Evolutionary conservation across 768 basidiomycete species (phyloP), one percentile per base, ranked within the genome.

Genomic region (Lactifluus subvellereus): DNA sequence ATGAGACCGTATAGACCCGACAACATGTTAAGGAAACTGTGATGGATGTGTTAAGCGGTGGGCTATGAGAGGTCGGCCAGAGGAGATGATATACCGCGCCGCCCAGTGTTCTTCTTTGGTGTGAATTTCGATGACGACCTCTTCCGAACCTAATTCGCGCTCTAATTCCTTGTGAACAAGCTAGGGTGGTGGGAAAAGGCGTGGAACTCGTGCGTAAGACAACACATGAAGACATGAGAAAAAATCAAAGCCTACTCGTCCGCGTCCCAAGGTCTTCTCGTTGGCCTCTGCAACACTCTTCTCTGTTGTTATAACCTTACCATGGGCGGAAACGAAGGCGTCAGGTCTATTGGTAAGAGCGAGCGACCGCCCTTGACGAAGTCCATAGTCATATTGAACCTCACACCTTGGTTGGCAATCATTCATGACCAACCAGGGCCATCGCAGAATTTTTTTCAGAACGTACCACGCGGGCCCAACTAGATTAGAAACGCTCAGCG

Each of bases 81-180:
- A 13, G 40, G 30, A 20, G 45, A 61, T 11, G 49, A 69, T 79
- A 56, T 67, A 88, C 91, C 87, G 80, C 60, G 91, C 71, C 14
- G 82, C 93, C 88, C 93, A 95, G 30, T 78, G 78, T 62, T 94
- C 90, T 73, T 93, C 93, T 2, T 77, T 69, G 0, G 80, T 83
- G 0, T 71, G 72, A 13, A 82, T 71, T 1, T 74, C 72, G 2
- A 95, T 83, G 18, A 73, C 27, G 32, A 88, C 61, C 65, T 84
- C 80, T 57, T 84, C 80, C 0, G 84, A 79, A 54, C 77, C 79
- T 16, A 94, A 74, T 72, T 94, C 88, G 18, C 80, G 78, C 71
- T 96, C 91, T 22, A 96, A 77, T 54, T 80, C 77, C 66, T 86
- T 86, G 73, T 96, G 94, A 4, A 95, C 81, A 27, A 79, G 81